Evolutionary conservation across 345 rosid species (phyloP).

Genomic region (Populus deltoides): DNA sequence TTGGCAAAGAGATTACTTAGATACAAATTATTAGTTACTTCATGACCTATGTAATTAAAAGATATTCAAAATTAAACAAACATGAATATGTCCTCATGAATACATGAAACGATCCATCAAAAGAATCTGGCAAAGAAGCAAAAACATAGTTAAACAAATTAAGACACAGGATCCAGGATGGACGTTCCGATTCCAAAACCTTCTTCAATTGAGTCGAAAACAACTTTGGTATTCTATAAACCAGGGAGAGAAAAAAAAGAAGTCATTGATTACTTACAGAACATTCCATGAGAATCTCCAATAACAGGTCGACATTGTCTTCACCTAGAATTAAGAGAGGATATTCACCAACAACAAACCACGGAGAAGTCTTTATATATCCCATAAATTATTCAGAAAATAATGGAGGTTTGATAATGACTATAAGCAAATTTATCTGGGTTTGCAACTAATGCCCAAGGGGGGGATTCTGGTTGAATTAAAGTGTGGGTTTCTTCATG

Average conservation of each 20-base stretch:
- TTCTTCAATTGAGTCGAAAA: neutral
- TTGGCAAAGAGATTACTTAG: neutral
- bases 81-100: neutral
- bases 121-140: neutral
- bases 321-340: constrained; percentile 53
- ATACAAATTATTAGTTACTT: neutral
- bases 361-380: constrained; percentile 6
- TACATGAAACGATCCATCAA: neutral
- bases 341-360: constrained; percentile 13
- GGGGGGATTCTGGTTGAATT: neutral
- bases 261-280: constrained; percentile 36
- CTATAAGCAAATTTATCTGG: neutral
- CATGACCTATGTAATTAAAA: neutral
- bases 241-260: neutral
- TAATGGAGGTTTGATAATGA: neutral
- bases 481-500: neutral
- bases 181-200: neutral
- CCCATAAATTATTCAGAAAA: constrained; percentile 5
- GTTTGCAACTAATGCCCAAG: neutral
- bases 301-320: constrained; percentile 55
- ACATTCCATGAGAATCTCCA: constrained; percentile 61
- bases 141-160: neutral
- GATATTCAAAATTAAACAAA: neutral
- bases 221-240: neutral
- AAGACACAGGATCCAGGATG: neutral